These are phyloP conservation scores for Pseudodiploospora longispora DNA, from an alignment of 2,329 filamentous ascomycete genomes.

Conservation along the genomic window DNA sequence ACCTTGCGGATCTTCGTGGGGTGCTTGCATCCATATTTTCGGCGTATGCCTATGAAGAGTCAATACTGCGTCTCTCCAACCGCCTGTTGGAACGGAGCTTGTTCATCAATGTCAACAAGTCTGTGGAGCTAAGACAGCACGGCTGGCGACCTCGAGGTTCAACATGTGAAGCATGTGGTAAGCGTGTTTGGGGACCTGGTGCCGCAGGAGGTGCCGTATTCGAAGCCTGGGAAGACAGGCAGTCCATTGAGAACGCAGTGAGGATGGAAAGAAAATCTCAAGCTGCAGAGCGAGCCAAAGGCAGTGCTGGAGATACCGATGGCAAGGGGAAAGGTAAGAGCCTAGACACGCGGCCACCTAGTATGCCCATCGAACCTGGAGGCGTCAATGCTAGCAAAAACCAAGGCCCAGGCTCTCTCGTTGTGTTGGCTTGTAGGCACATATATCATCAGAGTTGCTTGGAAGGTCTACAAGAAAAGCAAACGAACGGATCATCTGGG, in stretches of 20 bases:
- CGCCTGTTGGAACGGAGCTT: constrained; percentile 80
- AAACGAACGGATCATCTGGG: constrained; percentile 38
- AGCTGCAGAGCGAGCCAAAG: constrained; percentile 29
- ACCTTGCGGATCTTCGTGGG: constrained; percentile 73
- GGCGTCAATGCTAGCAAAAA: constrained; percentile 21
- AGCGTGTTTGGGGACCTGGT: constrained; percentile 81
- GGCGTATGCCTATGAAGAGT: constrained; percentile 91
- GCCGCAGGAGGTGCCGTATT: constrained; percentile 64
- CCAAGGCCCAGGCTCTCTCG: constrained; percentile 53
- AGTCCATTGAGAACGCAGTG: constrained; percentile 37
- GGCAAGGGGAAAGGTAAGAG: constrained; percentile 38
- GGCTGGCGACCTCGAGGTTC: constrained; percentile 87
- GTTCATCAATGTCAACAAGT: constrained; percentile 72
- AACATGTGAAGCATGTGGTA: constrained; percentile 78
- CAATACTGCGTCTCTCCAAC: constrained; percentile 77
- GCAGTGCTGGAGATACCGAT: constrained; percentile 21
- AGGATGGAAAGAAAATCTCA: constrained; percentile 35
- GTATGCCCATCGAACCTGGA: constrained; percentile 28
- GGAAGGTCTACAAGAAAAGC: constrained; percentile 53
- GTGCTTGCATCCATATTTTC: constrained; percentile 88
- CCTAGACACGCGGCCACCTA: constrained; percentile 30
- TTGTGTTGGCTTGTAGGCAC: constrained; percentile 63
- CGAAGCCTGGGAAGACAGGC: constrained; percentile 68
- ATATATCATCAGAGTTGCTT: constrained; percentile 63
- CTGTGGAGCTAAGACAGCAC: constrained; percentile 65